Evolutionary conservation across 805 yeast species (phyloP).

Genomic region (Ogataea haglerorum): DNA sequence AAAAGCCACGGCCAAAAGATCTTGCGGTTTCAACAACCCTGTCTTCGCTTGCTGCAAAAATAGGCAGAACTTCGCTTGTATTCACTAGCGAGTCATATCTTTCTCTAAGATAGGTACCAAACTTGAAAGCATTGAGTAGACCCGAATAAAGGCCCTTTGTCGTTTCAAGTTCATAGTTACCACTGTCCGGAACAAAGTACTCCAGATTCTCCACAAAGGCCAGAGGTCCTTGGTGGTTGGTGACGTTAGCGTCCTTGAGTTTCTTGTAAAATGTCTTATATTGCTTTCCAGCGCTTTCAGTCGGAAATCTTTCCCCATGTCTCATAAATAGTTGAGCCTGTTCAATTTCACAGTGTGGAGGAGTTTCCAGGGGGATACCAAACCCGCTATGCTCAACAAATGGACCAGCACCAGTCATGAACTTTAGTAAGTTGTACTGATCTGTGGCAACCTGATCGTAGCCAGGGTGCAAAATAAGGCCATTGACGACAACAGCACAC

Average conservation of each 20-base stretch:
- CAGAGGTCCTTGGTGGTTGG: constrained; percentile 39
- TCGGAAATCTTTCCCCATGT: constrained; percentile 61
- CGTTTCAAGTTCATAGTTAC: constrained; percentile 42
- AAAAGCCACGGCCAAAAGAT: constrained; percentile 54
- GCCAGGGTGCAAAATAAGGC: background rate
- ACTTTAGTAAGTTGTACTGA: constrained; percentile 29
- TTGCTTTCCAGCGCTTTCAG: constrained; percentile 16
- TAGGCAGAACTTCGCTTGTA: constrained; percentile 35
- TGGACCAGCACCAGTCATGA: constrained; percentile 51
- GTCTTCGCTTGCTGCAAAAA: constrained; percentile 50
- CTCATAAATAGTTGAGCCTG: constrained; percentile 51
- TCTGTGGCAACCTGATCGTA: constrained; percentile 1
- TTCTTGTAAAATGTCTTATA: constrained; percentile 8
- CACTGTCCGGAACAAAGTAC: constrained; percentile 18
- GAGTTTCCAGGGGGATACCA: constrained; percentile 51
- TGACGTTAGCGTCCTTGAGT: constrained; percentile 7
- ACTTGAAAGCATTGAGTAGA: constrained; percentile 39
- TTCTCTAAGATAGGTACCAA: constrained; percentile 47
- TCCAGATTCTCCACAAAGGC: constrained; percentile 45
- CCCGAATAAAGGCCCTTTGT: constrained; percentile 49
- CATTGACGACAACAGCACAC: background rate
- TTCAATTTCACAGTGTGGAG: constrained; percentile 46
- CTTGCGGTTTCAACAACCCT: constrained; percentile 51
- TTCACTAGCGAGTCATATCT: constrained; percentile 47
- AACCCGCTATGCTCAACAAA: constrained; percentile 45